phyloP scores from a whole-genome alignment of 768 basidiomycete genomes.

The Leccinum incarnatum region DNA sequence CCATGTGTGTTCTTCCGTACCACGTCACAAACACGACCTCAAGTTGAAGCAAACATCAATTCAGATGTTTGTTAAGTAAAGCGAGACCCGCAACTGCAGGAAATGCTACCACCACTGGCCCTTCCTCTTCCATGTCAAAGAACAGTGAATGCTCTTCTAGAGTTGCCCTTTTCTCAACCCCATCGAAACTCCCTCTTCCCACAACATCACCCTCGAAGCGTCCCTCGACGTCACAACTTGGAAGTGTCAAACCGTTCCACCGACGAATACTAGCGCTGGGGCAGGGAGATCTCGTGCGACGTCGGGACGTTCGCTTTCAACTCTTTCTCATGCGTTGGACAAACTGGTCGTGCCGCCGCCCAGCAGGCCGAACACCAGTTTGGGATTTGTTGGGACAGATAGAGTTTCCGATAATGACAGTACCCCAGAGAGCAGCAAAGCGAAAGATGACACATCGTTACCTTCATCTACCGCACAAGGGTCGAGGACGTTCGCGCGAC shows the following conservation, averaged over 20 bases:
- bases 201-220: conserved; percentile 18
- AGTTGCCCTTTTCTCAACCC: conserved; percentile 10
- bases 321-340: conserved; percentile 64
- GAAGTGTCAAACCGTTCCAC: conserved; percentile 4
- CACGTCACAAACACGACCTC: conserved; percentile 1
- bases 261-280: neutral
- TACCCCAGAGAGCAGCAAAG: conserved; percentile 8
- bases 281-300: conserved; percentile 26
- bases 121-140: conserved; percentile 5
- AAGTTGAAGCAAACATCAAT: conserved; percentile 25
- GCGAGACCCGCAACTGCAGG: neutral
- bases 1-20: conserved; percentile 8
- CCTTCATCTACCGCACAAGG: conserved; percentile 2
- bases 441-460: conserved; percentile 21
- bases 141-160: conserved; percentile 10
- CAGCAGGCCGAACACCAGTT: too few relatives aligned
- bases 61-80: conserved; percentile 17
- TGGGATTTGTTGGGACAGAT: conserved; percentile 43
- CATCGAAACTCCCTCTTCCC: conserved; percentile 29
- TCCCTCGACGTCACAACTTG: conserved; percentile 4
- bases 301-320: conserved; percentile 49
- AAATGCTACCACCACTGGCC: neutral
- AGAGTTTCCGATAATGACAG: conserved; percentile 9
- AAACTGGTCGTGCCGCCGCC: conserved; percentile 42
- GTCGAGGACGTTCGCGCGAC: too few relatives aligned